Evolutionary conservation across 2,329 filamentous ascomycete species (phyloP).

Genomic region (Myotisia sp.): DNA sequence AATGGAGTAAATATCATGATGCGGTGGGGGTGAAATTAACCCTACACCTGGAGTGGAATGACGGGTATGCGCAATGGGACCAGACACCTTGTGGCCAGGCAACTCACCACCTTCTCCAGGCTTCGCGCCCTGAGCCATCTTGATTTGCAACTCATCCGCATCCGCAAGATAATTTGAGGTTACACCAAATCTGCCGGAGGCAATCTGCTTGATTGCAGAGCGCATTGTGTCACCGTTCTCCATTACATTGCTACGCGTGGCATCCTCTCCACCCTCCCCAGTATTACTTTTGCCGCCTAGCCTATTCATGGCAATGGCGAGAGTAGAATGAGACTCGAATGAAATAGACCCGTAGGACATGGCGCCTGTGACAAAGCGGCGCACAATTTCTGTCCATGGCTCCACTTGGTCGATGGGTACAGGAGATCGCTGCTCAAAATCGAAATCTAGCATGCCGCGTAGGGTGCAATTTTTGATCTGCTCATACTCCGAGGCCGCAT

Average conservation of each 20-base stretch:
- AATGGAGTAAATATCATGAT: conserved; percentile 98
- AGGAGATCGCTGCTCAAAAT: conserved; percentile 71
- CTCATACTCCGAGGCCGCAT: conserved; percentile 84
- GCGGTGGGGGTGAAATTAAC: conserved; percentile 86
- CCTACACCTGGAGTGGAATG: conserved; percentile 94
- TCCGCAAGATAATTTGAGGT: conserved; percentile 90
- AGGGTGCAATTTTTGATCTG: conserved; percentile 94
- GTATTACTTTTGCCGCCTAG: conserved; percentile 96
- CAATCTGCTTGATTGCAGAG: conserved; percentile 94
- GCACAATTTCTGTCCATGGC: conserved; percentile 94
- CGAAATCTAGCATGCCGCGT: conserved; percentile 86
- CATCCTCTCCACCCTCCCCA: conserved; percentile 90
- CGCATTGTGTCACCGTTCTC: conserved; percentile 93
- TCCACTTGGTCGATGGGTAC: conserved; percentile 95
- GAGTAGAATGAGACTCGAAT: conserved; percentile 92
- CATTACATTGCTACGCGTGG: conserved; percentile 73
- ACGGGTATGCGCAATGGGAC: conserved; percentile 82
- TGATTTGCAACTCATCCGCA: conserved; percentile 93
- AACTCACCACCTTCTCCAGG: conserved; percentile 95
- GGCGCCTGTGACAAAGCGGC: conserved; percentile 88
- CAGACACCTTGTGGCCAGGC: conserved; percentile 90
- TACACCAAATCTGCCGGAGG: conserved; percentile 89
- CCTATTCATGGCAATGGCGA: conserved; percentile 93
- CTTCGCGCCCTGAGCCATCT: conserved; percentile 98
- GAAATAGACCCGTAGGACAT: conserved; percentile 99